These are phyloP conservation scores for Xylaria scruposa DNA, from an alignment of 495 filamentous ascomycete species.

Conservation along the genomic window DNA sequence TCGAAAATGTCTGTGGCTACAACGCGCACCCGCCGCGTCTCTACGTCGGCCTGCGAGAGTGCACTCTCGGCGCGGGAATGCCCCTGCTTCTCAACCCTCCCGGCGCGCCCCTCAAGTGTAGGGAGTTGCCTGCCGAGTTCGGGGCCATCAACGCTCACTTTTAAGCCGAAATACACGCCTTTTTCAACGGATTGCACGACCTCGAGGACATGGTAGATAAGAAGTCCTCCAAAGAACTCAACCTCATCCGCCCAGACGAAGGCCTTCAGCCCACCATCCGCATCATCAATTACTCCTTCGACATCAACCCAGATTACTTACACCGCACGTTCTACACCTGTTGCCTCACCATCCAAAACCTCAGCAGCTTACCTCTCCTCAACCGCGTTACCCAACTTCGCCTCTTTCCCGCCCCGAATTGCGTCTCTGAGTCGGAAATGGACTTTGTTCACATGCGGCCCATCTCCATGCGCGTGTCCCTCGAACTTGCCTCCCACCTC, in stretches of 20 bases:
- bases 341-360: constrained; percentile 33
- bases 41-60: constrained; percentile 13
- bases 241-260: constrained; percentile 21
- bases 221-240: constrained; percentile 17
- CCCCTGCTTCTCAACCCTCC: constrained; percentile 36
- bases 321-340: constrained; percentile 36
- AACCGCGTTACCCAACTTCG: constrained; percentile 30
- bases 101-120: constrained; percentile 32
- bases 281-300: constrained; percentile 32
- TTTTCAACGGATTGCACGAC: constrained; percentile 33
- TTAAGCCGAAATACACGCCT: constrained; percentile 40
- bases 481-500: constrained; percentile 31
- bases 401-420: constrained; percentile 26
- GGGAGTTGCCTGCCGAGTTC: constrained; percentile 35
- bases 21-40: constrained; percentile 13
- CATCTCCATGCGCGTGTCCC: constrained; percentile 30
- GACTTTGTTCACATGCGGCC: constrained; percentile 28
- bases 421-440: background rate
- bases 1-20: constrained; percentile 22
- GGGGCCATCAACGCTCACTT: constrained; percentile 38
- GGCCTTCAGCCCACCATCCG: constrained; percentile 25
- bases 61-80: constrained; percentile 26
- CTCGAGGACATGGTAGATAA: constrained; percentile 28
- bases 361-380: constrained; percentile 29
- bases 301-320: constrained; percentile 30